Evolutionary conservation across 768 basidiomycete species (phyloP), one percentile per base, ranked within the genome.

Genomic region (Tricholoma bakamatsutake): DNA sequence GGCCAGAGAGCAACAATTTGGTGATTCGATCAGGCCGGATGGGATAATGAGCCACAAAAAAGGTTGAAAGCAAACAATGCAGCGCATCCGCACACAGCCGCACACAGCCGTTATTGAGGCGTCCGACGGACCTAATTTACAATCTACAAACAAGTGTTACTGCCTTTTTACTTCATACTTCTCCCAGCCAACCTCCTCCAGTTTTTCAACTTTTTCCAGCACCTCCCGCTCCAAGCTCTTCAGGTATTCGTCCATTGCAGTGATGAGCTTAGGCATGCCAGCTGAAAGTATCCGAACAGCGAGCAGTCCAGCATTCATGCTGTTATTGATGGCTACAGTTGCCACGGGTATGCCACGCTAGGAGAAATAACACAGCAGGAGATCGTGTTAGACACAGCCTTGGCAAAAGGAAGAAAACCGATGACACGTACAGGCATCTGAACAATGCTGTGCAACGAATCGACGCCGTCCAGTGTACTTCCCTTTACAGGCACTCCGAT

Each of bases 401-500:
- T 11, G 5, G 42, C 46, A 17, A 5, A 49, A 11, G 31, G 37
- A 53, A 47, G 18, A 42, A 50, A 35, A 61, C 10, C 49, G n/a
- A 30, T 9, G 15, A 31, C 6, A 79, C 90, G 62, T 66, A 94
- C 93, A 17, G 97, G 97, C 97, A 99, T 99, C 73, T 98, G 97
- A 8, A 99, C 94, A 61, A 99, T 98, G 67, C 90, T 94, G 66
- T 97, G 85, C 63, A 99, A 71, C n/a, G 93, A 93, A 71, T 98
- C 97, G 1, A 99, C 93, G 0, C 97, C 97, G 67, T 97, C 95
- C 11, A 98, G 77, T 0, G 85, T 80, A 67, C 92, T 93, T 10
- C 92, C 95, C 67, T 94, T 97, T 54, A 99, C 97, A 2, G 97
- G 97, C 0, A 99, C 97, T 11, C 97, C 96, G 31, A 99, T 83